Base-by-base conservation (phyloP, 768 basidiomycete species). In the Mrakia hoshinonis region DNA sequence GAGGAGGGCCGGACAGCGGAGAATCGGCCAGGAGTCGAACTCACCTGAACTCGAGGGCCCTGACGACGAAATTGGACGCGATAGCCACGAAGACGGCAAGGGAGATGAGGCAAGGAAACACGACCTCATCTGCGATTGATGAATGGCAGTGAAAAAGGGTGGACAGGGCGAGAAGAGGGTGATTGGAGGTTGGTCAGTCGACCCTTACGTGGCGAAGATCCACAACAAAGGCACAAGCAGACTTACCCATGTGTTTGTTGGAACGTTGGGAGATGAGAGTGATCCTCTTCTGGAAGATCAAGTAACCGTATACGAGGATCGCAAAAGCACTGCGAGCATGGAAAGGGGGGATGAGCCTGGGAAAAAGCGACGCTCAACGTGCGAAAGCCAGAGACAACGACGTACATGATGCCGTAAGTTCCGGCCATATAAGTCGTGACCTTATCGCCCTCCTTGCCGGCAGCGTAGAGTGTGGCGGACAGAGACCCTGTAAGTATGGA, bases 191-290 rank as follows among this genome's bases (percentile, higher is more conserved):
- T n/a, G n/a, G n/a, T n/a, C n/a, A n/a, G n/a, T n/a, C n/a, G n/a
- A n/a, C n/a, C n/a, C n/a, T n/a, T n/a, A n/a, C n/a, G n/a, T n/a
- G 51, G 20, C 22, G 10, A 15, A 43, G 43, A 15, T 9, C 51
- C 6, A 52, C 7, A 52, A n/a, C 6, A 26, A 26, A 47, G 54
- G 7, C 10, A 34, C n/a, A n/a, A n/a, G n/a, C n/a, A n/a, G n/a
- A 79, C 83, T 54, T 68, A 96, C 93, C 93, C 75, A 96, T 96
- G 76, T 89, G 87, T 0, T 91, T 89, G 34, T 92, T 88, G 80
- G 92, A 90, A 60, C 94, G 83, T 73, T 87, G 85, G 15, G 89
- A 88, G 74, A 99, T 98, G 87, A 92, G 88, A 60, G 88, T 88
- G 67, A 97, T 86, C 55, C 96, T 86, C 72, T 87, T 84, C 78